phyloP scores from a whole-genome alignment of 2,329 filamentous ascomycete genomes.

The Aspergillus udagawae region DNA sequence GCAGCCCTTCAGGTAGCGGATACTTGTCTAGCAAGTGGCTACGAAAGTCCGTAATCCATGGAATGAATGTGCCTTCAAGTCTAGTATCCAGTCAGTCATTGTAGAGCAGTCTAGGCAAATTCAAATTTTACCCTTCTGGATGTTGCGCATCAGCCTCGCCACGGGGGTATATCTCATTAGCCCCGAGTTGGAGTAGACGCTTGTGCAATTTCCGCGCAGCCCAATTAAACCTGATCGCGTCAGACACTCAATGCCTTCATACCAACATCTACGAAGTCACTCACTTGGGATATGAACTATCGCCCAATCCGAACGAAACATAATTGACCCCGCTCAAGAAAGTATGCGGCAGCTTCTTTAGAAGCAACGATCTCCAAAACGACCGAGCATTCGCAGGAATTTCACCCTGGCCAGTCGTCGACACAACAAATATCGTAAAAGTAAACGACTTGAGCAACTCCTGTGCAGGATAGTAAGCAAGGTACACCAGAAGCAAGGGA shows the following conservation, averaged over 20 bases:
- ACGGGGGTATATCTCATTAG: constrained; percentile 66
- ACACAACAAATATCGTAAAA: constrained; percentile 67
- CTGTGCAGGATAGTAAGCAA: constrained; percentile 14
- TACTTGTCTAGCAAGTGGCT: constrained; percentile 62
- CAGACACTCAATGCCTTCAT: constrained; percentile 2
- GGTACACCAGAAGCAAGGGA: neutral
- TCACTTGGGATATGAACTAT: constrained; percentile 89
- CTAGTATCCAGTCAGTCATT: constrained; percentile 40
- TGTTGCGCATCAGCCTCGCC: constrained; percentile 94
- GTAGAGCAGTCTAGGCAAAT: neutral
- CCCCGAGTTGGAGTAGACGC: constrained; percentile 78
- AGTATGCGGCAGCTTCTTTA: constrained; percentile 68
- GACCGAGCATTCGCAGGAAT: constrained; percentile 75
- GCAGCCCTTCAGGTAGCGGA: constrained; percentile 63
- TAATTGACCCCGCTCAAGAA: constrained; percentile 69
- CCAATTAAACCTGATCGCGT: constrained; percentile 72
- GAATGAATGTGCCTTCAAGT: constrained; percentile 74
- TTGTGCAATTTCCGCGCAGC: constrained; percentile 84
- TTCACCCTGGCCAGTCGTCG: constrained; percentile 93
- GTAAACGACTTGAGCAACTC: constrained; percentile 33
- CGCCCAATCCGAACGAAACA: constrained; percentile 84
- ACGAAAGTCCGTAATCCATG: constrained; percentile 69
- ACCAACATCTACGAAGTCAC: constrained; percentile 18
- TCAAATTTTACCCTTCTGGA: constrained; percentile 70
- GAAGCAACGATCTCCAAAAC: constrained; percentile 82